Conservation (phyloP, 768 basidiomycete genomes). For the Russula olivacea region DNA sequence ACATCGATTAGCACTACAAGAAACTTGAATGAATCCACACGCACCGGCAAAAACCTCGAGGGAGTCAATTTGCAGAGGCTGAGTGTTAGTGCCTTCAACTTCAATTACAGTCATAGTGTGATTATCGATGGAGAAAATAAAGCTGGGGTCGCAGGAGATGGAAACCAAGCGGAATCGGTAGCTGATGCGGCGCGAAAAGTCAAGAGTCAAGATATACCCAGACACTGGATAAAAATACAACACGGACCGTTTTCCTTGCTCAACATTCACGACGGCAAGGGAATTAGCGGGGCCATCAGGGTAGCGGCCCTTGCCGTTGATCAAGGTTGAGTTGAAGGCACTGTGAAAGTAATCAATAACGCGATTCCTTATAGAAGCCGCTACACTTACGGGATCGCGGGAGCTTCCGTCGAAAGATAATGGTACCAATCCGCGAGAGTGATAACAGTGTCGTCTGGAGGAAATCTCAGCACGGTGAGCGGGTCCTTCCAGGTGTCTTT, state of each 20-base stretch:
- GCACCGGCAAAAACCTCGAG: slow-evolving; percentile 17
- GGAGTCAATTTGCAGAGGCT: slow-evolving; percentile 17
- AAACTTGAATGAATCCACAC: background rate
- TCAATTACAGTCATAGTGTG: slow-evolving; percentile 25
- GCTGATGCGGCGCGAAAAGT: background rate
- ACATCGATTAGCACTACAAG: background rate
- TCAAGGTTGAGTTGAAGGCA: slow-evolving; percentile 20
- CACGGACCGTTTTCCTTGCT: slow-evolving; percentile 8
- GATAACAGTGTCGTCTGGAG: slow-evolving; percentile 26
- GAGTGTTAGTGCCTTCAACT: slow-evolving; percentile 18
- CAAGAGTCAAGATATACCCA: too few relatives aligned
- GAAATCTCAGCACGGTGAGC: background rate
- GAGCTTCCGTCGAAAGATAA: background rate
- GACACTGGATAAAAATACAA: too few relatives aligned
- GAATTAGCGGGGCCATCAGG: slow-evolving; percentile 7
- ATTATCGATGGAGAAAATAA: slow-evolving; percentile 19
- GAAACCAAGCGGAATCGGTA: slow-evolving; percentile 15
- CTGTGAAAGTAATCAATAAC: background rate
- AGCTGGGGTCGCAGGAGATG: slow-evolving; percentile 14
- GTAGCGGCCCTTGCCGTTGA: slow-evolving; percentile 24
- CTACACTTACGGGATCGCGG: background rate
- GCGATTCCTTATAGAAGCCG: too few relatives aligned
- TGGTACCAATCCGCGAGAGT: slow-evolving; percentile 30
- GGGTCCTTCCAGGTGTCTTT: background rate
- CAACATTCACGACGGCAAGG: slow-evolving; percentile 20